Percentiles rank a stretch among this genome's conserved stretches.
These are phyloP conservation scores for Ophiorrhiza pumila DNA, from an alignment of 257 asterid species.

Conservation along the genomic window DNA sequence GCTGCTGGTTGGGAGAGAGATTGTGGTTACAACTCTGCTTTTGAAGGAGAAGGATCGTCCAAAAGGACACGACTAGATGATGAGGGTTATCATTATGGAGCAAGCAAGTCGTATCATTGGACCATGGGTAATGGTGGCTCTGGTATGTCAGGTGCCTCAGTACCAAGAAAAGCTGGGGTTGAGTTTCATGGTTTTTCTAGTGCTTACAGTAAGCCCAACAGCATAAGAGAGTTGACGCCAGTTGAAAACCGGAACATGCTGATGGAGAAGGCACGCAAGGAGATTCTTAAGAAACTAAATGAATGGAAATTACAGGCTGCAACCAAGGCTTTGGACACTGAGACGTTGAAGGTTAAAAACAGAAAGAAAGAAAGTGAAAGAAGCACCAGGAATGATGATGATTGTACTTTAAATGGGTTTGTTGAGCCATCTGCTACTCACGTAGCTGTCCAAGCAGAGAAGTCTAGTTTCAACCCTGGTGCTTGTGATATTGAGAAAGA, in stretches of 20 bases:
- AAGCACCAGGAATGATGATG: slow-evolving; percentile 19
- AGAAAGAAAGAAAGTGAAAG: slow-evolving; percentile 29
- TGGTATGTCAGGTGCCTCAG: slow-evolving; percentile 21
- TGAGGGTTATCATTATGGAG: slow-evolving; percentile 28
- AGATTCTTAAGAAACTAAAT: slow-evolving; percentile 40
- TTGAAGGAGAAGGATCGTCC: slow-evolving; percentile 21
- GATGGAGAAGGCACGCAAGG: slow-evolving; percentile 46
- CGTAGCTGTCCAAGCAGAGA: slow-evolving; percentile 24
- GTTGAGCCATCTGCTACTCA: slow-evolving; percentile 30
- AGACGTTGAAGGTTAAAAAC: slow-evolving; percentile 33
- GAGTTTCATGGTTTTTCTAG: slow-evolving; percentile 30
- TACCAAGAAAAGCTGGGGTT: slow-evolving; percentile 33
- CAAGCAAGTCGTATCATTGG: slow-evolving; percentile 22
- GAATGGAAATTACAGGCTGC: slow-evolving; percentile 32
- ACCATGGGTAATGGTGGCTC: slow-evolving; percentile 26
- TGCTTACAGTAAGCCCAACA: slow-evolving; percentile 28
- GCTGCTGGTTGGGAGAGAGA: slow-evolving; percentile 24
- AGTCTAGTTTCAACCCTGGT: slow-evolving; percentile 19
- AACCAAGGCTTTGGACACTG: slow-evolving; percentile 22
- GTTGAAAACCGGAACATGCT: slow-evolving; percentile 40
- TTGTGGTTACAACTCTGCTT: slow-evolving; percentile 1
- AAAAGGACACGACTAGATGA: slow-evolving; percentile 48
- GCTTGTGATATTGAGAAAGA: slow-evolving; percentile 28
- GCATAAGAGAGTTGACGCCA: slow-evolving; percentile 38
- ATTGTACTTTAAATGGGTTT: slow-evolving; percentile 34